phyloP scores from a whole-genome alignment of 208 protist species.

The Leishmania martiniquensis region DNA sequence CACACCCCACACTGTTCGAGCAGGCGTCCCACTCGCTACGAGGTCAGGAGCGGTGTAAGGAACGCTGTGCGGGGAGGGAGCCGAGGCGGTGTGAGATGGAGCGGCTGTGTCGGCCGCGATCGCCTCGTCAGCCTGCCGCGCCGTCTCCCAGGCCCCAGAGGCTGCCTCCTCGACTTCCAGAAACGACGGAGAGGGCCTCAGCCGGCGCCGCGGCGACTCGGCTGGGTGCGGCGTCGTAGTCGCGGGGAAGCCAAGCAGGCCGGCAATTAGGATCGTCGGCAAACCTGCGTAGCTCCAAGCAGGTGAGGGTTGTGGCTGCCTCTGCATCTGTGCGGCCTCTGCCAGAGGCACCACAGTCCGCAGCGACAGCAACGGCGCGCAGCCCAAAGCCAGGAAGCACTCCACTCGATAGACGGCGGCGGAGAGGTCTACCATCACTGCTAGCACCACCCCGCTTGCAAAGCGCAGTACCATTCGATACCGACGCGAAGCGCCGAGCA shows the following conservation, averaged over 20 bases:
- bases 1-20: constrained; percentile 30
- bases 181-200: constrained; percentile 9
- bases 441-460: constrained; percentile 52
- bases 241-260: constrained; percentile 33
- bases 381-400: constrained; percentile 67
- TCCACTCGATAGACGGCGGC: constrained; percentile 54
- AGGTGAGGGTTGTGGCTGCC: background rate
- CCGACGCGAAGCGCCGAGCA: constrained; percentile 44
- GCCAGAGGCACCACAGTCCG: constrained; percentile 28
- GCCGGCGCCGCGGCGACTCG: background rate
- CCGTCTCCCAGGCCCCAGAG: background rate
- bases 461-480: constrained; percentile 77
- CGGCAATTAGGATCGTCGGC: constrained; percentile 42
- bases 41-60: background rate
- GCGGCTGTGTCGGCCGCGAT: background rate
- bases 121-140: background rate
- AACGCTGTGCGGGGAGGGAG: background rate
- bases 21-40: background rate
- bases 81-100: constrained; percentile 11
- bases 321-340: constrained; percentile 12
- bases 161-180: constrained; percentile 11
- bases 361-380: constrained; percentile 45
- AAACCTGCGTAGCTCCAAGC: constrained; percentile 4
- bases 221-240: constrained; percentile 7
- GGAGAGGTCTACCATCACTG: constrained; percentile 72